Base-by-base conservation (phyloP, 306 rosid species). In the Astragalus glycyphyllos region DNA sequence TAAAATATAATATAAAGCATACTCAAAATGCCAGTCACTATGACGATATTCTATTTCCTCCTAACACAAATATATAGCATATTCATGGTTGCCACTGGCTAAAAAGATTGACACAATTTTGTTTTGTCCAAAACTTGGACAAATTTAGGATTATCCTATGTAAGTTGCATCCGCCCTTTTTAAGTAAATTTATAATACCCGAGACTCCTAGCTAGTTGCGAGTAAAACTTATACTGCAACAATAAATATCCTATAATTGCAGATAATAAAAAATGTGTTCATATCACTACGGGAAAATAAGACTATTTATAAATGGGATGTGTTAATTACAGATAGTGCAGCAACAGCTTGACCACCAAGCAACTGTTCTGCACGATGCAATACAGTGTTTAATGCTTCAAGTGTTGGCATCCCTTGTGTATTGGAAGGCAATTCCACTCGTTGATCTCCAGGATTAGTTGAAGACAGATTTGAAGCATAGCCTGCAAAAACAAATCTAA, bases 281-380 rank as follows among this genome's bases (percentile, higher is more conserved):
- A 48, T 32, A 44, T 40, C 69, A 70, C 37, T 46, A 7, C 14
- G 54, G 42, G 55, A 32, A 11, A 14, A 56, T 56, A 42, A 32
- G 55, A 68, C 71, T 47, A 69, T 55, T 59, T 51, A 23, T 8
- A 29, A 74, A 61, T 15, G 57, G 74, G 54, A 67, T 51, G 56
- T 69, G 57, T 82, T 76, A 40, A 78, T 88, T 86, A 95, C 99
- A 65, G 97, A 95, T 79, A 95, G 82, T 37, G 96, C 90, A 79
- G 96, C 72, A 74, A 82, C 89, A 67, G 97, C 87, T 38, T 82
- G 92, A 70, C 78, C 80, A 71, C 93, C 58, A 29, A 95, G 90
- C 73, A 95, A 86, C 53, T 59, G 81, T 76, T 89, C 96, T 50
- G 89, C 89, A 35, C 72, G 87, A 79, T 77, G 96, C 83, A 95